phyloP scores from a whole-genome alignment of 2,329 filamentous ascomycete genomes.

The Aspergillus sp. region DNA sequence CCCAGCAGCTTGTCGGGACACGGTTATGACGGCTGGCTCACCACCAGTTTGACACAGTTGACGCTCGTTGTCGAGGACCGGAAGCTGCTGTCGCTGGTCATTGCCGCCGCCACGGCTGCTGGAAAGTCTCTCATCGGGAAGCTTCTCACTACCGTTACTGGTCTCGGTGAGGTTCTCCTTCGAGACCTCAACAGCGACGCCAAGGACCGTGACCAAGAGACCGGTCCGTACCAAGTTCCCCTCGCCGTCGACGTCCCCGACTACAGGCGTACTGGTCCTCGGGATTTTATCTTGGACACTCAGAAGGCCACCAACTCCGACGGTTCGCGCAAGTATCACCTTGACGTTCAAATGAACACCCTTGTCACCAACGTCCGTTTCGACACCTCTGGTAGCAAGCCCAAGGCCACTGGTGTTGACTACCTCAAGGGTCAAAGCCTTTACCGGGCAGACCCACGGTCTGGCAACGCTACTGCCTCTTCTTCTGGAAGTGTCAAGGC shows the following conservation, averaged over 20 bases:
- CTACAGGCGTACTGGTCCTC: slow-evolving; percentile 47
- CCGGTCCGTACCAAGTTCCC: slow-evolving; percentile 54
- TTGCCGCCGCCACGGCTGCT: slow-evolving; percentile 48
- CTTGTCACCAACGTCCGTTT: slow-evolving; percentile 42
- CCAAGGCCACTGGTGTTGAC: slow-evolving; percentile 42
- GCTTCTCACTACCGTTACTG: slow-evolving; percentile 35
- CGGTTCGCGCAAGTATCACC: slow-evolving; percentile 48
- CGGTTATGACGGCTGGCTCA: slow-evolving; percentile 53
- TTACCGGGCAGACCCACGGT: slow-evolving; percentile 41
- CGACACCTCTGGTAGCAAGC: slow-evolving; percentile 28
- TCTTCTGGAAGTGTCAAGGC: slow-evolving; percentile 35
- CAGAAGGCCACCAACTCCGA: slow-evolving; percentile 45
- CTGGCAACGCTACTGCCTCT: slow-evolving; percentile 19
- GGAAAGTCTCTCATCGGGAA: slow-evolving; percentile 36
- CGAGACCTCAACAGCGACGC: slow-evolving; percentile 48
- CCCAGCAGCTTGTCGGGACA: slow-evolving; percentile 41
- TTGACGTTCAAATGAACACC: slow-evolving; percentile 47
- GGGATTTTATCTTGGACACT: slow-evolving; percentile 49
- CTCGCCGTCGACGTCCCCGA: slow-evolving; percentile 45
- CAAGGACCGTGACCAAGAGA: slow-evolving; percentile 38
- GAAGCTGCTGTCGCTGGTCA: slow-evolving; percentile 48
- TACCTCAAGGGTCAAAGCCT: slow-evolving; percentile 41
- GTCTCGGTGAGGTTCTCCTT: slow-evolving; percentile 41
- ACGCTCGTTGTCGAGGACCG: slow-evolving; percentile 47
- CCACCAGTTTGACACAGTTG: slow-evolving; percentile 46